Base-by-base conservation (phyloP, 2,329 filamentous ascomycete species). In the Zasmidium citrigriseum region DNA sequence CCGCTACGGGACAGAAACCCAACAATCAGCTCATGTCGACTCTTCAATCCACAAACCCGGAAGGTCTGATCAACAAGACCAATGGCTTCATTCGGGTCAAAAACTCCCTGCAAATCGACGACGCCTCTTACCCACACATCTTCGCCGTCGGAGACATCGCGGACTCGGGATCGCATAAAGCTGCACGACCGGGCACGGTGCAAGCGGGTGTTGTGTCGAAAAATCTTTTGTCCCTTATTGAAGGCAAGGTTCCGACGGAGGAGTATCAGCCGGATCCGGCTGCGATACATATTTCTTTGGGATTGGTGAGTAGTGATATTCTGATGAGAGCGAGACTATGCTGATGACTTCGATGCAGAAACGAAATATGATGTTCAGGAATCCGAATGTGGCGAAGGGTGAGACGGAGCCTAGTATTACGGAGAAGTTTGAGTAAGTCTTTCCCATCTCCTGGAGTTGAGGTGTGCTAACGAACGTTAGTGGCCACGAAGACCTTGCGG, bases 81-180 rank as follows among this genome's bases (percentile, higher is more conserved):
- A 63, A 66, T 12, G 63, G 66, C 20, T 70, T 68, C 56, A 55
- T 70, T 63, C 74, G 75, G 1, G 82, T 88, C 22, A 78, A 80
- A 50, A 76, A 80, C 0, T 86, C 82, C 0, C 75, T 89, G 27
- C 86, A 88, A 60, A 74, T 89, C 14, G 67, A 72, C 7, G 80
- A 83, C 63, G 71, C 76, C 1, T 58, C 61, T 0, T 74, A 81
- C 9, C 75, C 78, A 1, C 80, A 85, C 59, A 76, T 89, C 1
- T 89, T 86, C 64, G 83, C 82, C 1, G 80, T 84, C n/a, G 87
- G 87, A 18, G 86, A 89, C 61, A 83, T 89, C 3, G 81, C 84
- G 3, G 82, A 83, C 23, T 71, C 71, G 4, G 80, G 79, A 1
- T 76, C 78, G 0, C 81, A 81, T 4, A 86, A 86, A 67, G 74